Conservation (phyloP, 2,329 filamentous ascomycete genomes). For the Ceratocystis eucalypticola region DNA sequence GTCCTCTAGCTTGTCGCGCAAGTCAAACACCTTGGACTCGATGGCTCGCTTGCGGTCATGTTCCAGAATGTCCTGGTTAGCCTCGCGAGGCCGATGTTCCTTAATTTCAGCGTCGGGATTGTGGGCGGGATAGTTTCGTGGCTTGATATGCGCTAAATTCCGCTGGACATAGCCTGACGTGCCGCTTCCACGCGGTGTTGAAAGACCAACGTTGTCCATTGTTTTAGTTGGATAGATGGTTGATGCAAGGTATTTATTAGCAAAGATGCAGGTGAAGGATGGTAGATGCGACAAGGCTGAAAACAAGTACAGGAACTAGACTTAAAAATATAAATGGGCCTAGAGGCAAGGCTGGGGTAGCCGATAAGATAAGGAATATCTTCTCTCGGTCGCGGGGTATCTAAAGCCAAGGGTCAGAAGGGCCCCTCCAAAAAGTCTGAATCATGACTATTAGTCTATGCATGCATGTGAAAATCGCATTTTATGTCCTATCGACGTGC, state of each 20-base stretch:
- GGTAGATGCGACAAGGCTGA: slow-evolving; percentile 14
- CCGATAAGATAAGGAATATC: slow-evolving; percentile 14
- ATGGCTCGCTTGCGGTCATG: slow-evolving; percentile 85
- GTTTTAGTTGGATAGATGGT: not conserved
- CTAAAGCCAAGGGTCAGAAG: not conserved
- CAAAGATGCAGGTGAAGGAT: not conserved
- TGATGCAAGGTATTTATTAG: not conserved
- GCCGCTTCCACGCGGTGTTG: slow-evolving; percentile 84
- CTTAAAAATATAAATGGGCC: slow-evolving; percentile 9
- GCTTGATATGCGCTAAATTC: slow-evolving; percentile 77
- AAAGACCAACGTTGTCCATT: slow-evolving; percentile 74
- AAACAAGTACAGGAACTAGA: not conserved
- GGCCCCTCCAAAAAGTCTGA: not conserved
- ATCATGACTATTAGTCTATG: not conserved
- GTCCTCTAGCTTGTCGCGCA: slow-evolving; percentile 84
- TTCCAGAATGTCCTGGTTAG: slow-evolving; percentile 84
- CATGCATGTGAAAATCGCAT: not conserved
- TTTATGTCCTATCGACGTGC: too few species aligned
- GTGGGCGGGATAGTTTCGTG: slow-evolving; percentile 52
- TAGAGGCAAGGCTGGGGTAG: slow-evolving; percentile 11
- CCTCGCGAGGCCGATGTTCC: slow-evolving; percentile 66
- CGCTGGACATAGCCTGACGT: slow-evolving; percentile 97
- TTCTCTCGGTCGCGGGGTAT: slow-evolving; percentile 9
- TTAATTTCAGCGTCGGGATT: slow-evolving; percentile 57
- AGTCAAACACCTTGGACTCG: slow-evolving; percentile 84